These are phyloP conservation scores for Salix arbutifolia DNA, from an alignment of 345 rosid species.

Conservation along the genomic window DNA sequence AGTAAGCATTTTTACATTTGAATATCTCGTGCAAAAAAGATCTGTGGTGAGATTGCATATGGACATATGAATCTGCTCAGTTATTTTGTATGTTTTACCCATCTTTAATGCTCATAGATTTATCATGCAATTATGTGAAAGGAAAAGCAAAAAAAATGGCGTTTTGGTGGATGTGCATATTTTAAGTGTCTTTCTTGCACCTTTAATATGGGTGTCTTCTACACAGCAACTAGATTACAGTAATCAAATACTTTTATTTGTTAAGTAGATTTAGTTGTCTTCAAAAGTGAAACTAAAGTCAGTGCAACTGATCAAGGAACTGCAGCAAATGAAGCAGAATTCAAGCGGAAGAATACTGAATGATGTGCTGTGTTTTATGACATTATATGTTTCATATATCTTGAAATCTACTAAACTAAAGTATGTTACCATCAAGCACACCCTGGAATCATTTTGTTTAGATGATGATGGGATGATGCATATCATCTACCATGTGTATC, in stretches of 20 bases:
- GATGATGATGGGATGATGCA: background rate
- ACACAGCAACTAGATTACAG: background rate
- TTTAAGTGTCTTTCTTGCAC: background rate
- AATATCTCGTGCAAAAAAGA: background rate
- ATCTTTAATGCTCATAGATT: background rate
- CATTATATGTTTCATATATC: background rate
- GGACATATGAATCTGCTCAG: background rate
- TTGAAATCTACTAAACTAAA: background rate
- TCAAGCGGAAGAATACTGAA: background rate
- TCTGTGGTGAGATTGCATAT: background rate
- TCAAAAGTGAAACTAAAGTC: background rate
- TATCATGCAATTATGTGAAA: background rate
- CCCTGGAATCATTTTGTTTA: background rate
- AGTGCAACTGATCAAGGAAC: background rate
- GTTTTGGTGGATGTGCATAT: background rate
- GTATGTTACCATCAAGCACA: background rate
- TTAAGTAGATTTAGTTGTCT: background rate
- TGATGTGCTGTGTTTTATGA: background rate
- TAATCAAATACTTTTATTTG: background rate
- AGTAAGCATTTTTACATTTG: conserved; percentile 31
- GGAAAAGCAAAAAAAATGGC: too few relatives aligned
- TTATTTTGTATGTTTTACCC: background rate
- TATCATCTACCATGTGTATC: background rate
- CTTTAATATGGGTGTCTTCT: background rate
- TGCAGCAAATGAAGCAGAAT: background rate